phyloP scores from a whole-genome alignment of 108 stramenopile genomes.

The Cyclostephanos invisitatus region DNA sequence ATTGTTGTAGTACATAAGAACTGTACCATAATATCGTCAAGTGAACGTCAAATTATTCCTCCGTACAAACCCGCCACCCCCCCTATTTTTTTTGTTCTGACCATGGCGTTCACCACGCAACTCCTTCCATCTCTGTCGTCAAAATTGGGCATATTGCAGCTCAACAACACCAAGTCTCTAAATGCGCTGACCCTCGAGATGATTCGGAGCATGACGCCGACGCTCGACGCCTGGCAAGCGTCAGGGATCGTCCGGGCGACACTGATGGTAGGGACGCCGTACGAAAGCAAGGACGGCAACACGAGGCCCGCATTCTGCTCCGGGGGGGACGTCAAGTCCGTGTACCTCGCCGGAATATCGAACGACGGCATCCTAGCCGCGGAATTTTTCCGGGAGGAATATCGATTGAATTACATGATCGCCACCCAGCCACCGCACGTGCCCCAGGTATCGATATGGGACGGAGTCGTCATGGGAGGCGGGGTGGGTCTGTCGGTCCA shows the following conservation, averaged over 20 bases:
- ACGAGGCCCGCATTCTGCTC: conserved; percentile 83
- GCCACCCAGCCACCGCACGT: conserved; percentile 47
- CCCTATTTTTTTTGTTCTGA: too few relatives aligned
- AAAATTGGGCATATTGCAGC: conserved; percentile 64
- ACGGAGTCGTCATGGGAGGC: conserved; percentile 99
- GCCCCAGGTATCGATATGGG: conserved; percentile 91
- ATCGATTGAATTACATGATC: conserved; percentile 79
- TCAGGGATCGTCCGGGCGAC: conserved; percentile 39
- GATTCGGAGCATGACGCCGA: conserved; percentile 49
- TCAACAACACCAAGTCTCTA: conserved; percentile 67
- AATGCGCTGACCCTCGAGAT: conserved; percentile 42
- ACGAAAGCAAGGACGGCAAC: conserved; percentile 49
- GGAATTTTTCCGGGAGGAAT: conserved; percentile 91
- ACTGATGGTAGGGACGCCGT: conserved; percentile 57
- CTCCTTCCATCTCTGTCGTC: conserved; percentile 63
- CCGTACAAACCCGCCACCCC: too few relatives aligned
- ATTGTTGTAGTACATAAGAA: too few relatives aligned
- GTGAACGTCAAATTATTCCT: too few relatives aligned
- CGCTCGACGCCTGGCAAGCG: conserved; percentile 57
- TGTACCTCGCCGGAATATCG: conserved; percentile 55
- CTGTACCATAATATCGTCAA: too few relatives aligned
- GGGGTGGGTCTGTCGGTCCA: conserved; percentile 95
- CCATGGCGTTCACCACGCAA: conserved; percentile 53
- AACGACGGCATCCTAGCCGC: conserved; percentile 30
- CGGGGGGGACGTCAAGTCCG: conserved; percentile 90